Evolutionary conservation across 1,139 yeast species (phyloP).

Genomic region (Yarrowia galli): DNA sequence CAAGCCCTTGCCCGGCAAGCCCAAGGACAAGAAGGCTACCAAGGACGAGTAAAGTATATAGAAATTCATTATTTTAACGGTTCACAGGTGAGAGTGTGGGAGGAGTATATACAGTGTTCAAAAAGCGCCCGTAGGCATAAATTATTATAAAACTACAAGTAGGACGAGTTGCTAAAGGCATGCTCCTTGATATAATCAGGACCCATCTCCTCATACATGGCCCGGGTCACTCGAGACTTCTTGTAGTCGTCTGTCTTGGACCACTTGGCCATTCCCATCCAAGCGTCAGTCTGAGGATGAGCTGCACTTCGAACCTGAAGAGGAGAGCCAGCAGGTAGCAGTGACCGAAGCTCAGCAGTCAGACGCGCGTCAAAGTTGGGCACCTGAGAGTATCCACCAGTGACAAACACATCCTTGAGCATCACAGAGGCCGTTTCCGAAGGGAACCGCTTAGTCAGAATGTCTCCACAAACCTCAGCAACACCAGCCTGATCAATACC

Average conservation of each 20-base stretch:
- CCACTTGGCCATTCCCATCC: constrained; percentile 95
- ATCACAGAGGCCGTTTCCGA: constrained; percentile 48
- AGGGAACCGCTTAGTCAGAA: constrained; percentile 62
- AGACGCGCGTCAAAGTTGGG: constrained; percentile 73
- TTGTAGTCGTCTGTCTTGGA: constrained; percentile 59
- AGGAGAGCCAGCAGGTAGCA: constrained; percentile 73
- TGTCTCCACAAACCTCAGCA: constrained; percentile 73
- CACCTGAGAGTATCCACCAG: constrained; percentile 83
- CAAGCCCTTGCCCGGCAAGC: constrained; percentile 60
- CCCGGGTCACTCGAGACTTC: constrained; percentile 63
- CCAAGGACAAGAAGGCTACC: constrained; percentile 17
- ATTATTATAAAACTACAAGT: not conserved
- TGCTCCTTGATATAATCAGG: constrained; percentile 90
- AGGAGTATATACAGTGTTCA: no score
- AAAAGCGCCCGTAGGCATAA: no score
- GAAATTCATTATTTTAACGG: constrained; percentile 10
- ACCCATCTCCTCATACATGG: constrained; percentile 88
- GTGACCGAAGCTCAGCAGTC: constrained; percentile 66
- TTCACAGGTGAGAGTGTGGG: not conserved
- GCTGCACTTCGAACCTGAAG: constrained; percentile 68
- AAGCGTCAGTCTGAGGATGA: constrained; percentile 79
- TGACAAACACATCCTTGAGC: constrained; percentile 71
- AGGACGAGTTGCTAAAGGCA: constrained; percentile 65
- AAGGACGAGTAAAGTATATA: constrained; percentile 17
- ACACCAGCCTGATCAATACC: constrained; percentile 97